Evolutionary conservation across 192 early-diverging fungal genomes (phyloP).

Genomic region (Lunasporangiospora selenospora): DNA sequence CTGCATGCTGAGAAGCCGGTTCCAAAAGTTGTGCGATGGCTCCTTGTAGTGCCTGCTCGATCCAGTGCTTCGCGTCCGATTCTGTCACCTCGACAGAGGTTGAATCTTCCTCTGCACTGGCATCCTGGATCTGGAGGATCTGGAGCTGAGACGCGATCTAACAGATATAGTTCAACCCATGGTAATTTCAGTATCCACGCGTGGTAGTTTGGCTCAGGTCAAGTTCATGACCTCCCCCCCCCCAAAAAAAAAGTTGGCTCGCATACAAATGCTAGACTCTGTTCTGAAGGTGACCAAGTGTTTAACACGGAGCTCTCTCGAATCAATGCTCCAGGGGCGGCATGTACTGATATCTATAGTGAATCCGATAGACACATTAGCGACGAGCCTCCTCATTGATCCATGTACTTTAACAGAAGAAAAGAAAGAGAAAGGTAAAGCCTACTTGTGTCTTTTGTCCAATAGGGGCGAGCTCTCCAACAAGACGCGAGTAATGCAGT

Average conservation of each 20-base stretch:
- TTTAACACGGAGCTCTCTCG: constrained; percentile 18
- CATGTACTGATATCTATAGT: constrained; percentile 28
- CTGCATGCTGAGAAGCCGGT: neutral
- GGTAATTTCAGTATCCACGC: neutral
- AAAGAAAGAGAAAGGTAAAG: neutral
- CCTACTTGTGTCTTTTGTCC: constrained; percentile 25
- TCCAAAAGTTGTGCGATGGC: constrained; percentile 37
- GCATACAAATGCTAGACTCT: constrained; percentile 19
- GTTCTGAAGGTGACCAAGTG: constrained; percentile 17
- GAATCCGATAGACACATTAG: neutral
- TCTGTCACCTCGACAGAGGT: neutral
- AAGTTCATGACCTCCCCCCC: neutral
- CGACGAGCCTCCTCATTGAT: neutral
- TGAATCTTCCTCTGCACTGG: neutral
- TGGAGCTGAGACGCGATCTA: constrained; percentile 29
- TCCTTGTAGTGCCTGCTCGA: constrained; percentile 25
- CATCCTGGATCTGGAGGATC: constrained; percentile 13
- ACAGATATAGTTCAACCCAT: neutral
- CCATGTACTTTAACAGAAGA: neutral
- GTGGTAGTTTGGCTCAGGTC: too few relatives aligned
- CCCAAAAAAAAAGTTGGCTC: neutral
- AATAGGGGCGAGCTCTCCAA: constrained; percentile 20
- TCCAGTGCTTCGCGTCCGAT: neutral
- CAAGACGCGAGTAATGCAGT: constrained; percentile 33
- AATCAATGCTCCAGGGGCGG: constrained; percentile 11